Base-by-base conservation (phyloP, 179 eudicot species). In the Spinacia oleracea region DNA sequence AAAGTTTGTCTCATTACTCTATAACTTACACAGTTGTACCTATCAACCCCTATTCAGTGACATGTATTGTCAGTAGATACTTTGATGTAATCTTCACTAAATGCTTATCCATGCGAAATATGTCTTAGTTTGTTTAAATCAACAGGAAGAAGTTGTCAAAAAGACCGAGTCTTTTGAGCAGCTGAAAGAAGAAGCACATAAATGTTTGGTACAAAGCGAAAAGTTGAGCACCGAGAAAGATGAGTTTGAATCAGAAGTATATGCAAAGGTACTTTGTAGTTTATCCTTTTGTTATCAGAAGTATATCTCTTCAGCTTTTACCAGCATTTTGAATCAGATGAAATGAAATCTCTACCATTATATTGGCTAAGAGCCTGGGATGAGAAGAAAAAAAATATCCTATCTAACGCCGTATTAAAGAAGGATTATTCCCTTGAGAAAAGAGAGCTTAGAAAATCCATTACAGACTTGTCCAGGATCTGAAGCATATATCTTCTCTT, bases 121-220 rank as follows among this genome's bases (percentile, higher is more conserved):
- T 1, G n/a, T 70, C 6, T 38, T 69, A 38, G 10, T 67, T 55
- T 80, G 38, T 60, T 60, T 62, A 66, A 43, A 55, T 67, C 59
- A 51, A 84, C 82, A 94, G 98, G 97, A 90, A 58, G 97, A 95
- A 88, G 93, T 93, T 77, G 97, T 91, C 77, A 84, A 82, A 78
- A 95, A 89, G 84, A 83, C 86, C 16, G 77, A 88, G 62, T 86
- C 92, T 35, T 85, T 76, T 81, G 93, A 93, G 77, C 84, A 78
- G 85, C 81, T 95, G 75, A 89, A 82, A 86, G 89, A 80, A 53
- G 97, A 95, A 84, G 92, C 98, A 75, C 91, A 89, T 55, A 93
- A 90, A 82, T 93, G 97, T 75, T 78, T 93, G 77, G 87, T 68
- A 12, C 98, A 88, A 82, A 93, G 97, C 81, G 95, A 90, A 89